Conservation (phyloP, 306 rosid genomes). For the Quercus ilex region DNA sequence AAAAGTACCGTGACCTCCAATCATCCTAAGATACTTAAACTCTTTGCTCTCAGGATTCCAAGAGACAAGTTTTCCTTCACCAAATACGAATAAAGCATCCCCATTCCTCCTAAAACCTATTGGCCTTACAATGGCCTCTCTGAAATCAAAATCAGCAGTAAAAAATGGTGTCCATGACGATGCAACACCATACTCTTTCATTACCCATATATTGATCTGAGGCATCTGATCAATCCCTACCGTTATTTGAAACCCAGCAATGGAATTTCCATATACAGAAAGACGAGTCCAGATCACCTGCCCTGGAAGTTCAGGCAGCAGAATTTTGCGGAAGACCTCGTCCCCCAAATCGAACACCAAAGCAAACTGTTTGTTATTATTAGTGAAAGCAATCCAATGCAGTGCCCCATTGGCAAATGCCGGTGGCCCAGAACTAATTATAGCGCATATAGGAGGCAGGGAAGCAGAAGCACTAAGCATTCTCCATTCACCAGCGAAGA, state of each 20-base stretch:
- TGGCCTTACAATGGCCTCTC: not conserved
- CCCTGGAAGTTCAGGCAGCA: too few relatives aligned
- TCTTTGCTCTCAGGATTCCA: not conserved
- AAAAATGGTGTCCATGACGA: conserved; percentile 22
- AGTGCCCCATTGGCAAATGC: conserved; percentile 14
- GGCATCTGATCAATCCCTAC: too few relatives aligned
- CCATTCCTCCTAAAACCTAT: conserved; percentile 4
- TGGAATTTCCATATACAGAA: too few relatives aligned
- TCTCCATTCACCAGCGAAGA: conserved; percentile 19
- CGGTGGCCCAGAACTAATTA: not conserved
- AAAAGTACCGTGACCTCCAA: not conserved
- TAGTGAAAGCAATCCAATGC: conserved; percentile 23
- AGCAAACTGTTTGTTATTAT: too few relatives aligned
- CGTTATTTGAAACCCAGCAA: too few relatives aligned
- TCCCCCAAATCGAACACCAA: too few relatives aligned
- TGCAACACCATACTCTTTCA: too few relatives aligned
- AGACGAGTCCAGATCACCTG: accelerated
- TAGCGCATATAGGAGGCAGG: not conserved
- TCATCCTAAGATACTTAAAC: conserved; percentile 2
- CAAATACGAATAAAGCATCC: not conserved
- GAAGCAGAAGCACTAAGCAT: not conserved
- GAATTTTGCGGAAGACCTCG: too few relatives aligned
- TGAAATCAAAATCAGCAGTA: not conserved
- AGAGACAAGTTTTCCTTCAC: not conserved
- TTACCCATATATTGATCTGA: too few relatives aligned